phyloP scores from a whole-genome alignment of 148 eudicot genomes.

The Silene conica region DNA sequence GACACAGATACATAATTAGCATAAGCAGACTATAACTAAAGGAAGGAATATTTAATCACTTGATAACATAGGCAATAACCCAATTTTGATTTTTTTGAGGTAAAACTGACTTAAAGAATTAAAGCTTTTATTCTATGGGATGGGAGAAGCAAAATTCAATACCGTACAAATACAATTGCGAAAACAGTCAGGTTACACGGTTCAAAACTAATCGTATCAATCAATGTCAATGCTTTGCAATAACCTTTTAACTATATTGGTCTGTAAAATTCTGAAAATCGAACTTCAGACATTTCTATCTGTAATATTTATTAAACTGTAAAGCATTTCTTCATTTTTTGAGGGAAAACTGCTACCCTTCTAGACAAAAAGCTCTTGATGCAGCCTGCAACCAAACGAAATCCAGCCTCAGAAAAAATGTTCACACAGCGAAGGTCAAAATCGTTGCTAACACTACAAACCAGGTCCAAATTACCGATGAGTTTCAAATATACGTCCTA shows the following conservation, averaged over 20 bases:
- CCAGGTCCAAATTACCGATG: not conserved
- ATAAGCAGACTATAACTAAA: too few species aligned
- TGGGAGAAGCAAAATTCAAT: constrained; percentile 4
- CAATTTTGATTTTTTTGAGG: too few species aligned
- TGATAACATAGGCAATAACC: too few species aligned
- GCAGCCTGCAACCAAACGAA: constrained; percentile 18
- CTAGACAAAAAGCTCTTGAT: constrained; percentile 1
- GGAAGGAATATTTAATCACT: too few species aligned
- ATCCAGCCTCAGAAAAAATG: constrained; percentile 12
- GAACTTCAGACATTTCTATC: constrained; percentile 20
- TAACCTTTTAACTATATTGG: constrained; percentile 11
- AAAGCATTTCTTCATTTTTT: constrained; percentile 19
- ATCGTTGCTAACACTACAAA: not conserved
- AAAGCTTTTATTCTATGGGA: not conserved
- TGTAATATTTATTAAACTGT: constrained; percentile 9
- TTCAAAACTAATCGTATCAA: constrained; percentile 20
- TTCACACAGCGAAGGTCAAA: not conserved
- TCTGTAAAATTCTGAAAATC: constrained; percentile 20
- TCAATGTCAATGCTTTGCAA: constrained; percentile 22
- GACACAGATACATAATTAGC: too few species aligned
- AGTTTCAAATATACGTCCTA: not conserved
- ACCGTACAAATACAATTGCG: not conserved
- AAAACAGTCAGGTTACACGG: constrained; percentile 20
- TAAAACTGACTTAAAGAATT: not conserved
- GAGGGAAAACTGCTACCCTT: constrained; percentile 11